A percentile compares a stretch with the other conserved stretches of the same genome.
phyloP scores from a whole-genome alignment of 805 yeast species.

The Middelhovenomyces tepae region DNA sequence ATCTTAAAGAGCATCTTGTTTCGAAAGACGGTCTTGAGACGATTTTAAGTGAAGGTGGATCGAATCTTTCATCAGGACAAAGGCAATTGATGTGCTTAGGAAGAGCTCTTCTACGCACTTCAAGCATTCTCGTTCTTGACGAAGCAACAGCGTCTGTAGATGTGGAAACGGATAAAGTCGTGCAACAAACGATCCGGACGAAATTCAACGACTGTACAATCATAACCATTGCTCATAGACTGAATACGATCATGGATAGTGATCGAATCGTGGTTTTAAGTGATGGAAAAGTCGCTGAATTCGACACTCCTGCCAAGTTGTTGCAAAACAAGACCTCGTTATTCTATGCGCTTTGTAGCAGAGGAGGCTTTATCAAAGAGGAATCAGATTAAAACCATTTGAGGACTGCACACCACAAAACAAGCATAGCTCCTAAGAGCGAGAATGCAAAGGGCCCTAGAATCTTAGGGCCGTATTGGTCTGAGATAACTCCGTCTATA shows the following conservation, averaged over 20 bases:
- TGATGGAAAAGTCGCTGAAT: slow-evolving; percentile 65
- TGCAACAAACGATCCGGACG: slow-evolving; percentile 69
- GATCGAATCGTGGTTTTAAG: slow-evolving; percentile 72
- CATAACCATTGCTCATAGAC: slow-evolving; percentile 80
- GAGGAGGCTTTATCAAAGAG: slow-evolving; percentile 55
- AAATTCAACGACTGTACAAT: slow-evolving; percentile 72
- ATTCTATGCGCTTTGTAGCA: slow-evolving; percentile 72
- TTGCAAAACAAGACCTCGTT: slow-evolving; percentile 55
- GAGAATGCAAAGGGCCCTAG: slow-evolving; percentile 20
- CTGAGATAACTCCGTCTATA: slow-evolving; percentile 43
- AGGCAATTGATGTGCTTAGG: slow-evolving; percentile 78
- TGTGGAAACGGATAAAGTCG: slow-evolving; percentile 70
- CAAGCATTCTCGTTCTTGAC: slow-evolving; percentile 71
- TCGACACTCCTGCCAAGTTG: slow-evolving; percentile 61
- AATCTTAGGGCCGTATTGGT: slow-evolving; percentile 19
- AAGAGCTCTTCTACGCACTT: slow-evolving; percentile 67
- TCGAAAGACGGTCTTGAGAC: slow-evolving; percentile 52
- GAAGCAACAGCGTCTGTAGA: slow-evolving; percentile 92
- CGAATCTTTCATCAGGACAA: slow-evolving; percentile 84
- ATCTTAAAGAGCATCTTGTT: slow-evolving; percentile 43
- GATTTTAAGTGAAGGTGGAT: slow-evolving; percentile 63
- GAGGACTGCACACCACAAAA: slow-evolving; percentile 17
- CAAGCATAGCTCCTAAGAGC: slow-evolving; percentile 17
- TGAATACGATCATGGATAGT: slow-evolving; percentile 79
- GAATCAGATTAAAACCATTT: slow-evolving; percentile 9